Evolutionary conservation across 768 basidiomycete genomes (phyloP).

Genomic region (Cystobasidiopsis lactophilus): DNA sequence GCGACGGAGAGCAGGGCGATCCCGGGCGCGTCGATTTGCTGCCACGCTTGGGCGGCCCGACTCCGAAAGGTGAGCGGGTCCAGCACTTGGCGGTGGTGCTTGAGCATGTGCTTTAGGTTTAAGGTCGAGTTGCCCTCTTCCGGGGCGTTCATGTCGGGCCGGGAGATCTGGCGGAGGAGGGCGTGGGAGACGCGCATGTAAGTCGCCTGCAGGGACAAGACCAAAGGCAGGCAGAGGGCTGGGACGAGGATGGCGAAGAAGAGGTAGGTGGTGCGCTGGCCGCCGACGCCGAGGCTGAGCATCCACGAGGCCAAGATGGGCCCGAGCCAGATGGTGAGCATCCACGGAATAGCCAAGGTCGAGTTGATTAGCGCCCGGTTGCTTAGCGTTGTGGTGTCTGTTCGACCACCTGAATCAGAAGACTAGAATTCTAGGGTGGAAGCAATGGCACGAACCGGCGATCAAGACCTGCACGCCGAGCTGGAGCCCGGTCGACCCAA

Average conservation of each 20-base stretch:
- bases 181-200: not conserved
- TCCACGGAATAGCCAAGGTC: constrained; percentile 20
- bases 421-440: not conserved
- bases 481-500: constrained; percentile 18
- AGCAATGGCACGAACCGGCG: constrained; percentile 11
- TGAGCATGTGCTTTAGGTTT: constrained; percentile 7
- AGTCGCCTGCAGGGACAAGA: constrained; percentile 2
- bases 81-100: constrained; percentile 11
- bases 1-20: not conserved
- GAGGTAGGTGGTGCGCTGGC: constrained; percentile 17
- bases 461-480: constrained; percentile 19
- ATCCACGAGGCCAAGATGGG: constrained; percentile 15
- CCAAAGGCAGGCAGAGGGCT: constrained; percentile 7
- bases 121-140: not conserved
- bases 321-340: constrained; percentile 18
- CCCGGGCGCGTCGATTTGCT: not conserved
- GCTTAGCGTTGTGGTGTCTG: constrained; percentile 18
- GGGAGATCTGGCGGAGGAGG: not conserved
- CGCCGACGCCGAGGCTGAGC: constrained; percentile 12
- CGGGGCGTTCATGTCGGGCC: not conserved
- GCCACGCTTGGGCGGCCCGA: not conserved
- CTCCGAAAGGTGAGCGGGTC: constrained; percentile 5
- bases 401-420: not conserved
- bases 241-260: constrained; percentile 18
- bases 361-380: constrained; percentile 18